Base-by-base conservation (phyloP, 257 asterid species). In the Solanum rostratum region DNA sequence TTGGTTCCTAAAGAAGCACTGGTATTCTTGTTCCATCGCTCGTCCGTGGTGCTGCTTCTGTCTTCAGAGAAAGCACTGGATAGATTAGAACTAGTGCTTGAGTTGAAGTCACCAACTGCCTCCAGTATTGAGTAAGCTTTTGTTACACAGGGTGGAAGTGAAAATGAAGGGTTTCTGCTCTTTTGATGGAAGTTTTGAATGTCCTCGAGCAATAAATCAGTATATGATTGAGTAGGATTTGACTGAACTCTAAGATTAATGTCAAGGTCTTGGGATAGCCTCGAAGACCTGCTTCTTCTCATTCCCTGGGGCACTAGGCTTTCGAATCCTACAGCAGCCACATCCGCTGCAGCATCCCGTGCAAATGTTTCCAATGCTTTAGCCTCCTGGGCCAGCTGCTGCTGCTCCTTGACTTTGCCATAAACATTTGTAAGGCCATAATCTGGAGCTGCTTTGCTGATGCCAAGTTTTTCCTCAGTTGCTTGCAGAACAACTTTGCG, bases 131-230 rank as follows among this genome's bases (percentile, higher is more conserved):
- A 93, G 85, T 93, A 88, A 54, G 98, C 99, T 84, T 95, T 96
- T 18, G 94, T 88, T 63, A 93, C 89, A 84, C 98, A 95, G 39
- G 94, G 84, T 10, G 99, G 99, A 85, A 95, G 91, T 49, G 94
- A 63, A 66, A 94, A 89, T 3, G 92, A 39, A 46, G 92, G 10
- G 2, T 86, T 66, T 24, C 79, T 90, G 86, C 79, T 93, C 89
- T 95, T 95, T 60, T 96, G 98, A 92, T 97, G 99, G 88, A 97
- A 97, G 59, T 95, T 97, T 16, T 97, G 98, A 50, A 97, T 97
- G 89, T 97, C 99, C 90, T 97, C 97, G 0, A 97, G 96, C 81
- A 97, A 83, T 18, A 97, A 83, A 0, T 98, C 92, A 0, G 98
- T 91, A 85, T 95, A 97, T 87, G 97, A 90, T 37, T 93, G 82